Percentiles rank a stretch among this genome's conserved stretches.
These are phyloP conservation scores for Acidomyces sp. DNA, from an alignment of 495 filamentous ascomycete genomes.

Conservation along the genomic window DNA sequence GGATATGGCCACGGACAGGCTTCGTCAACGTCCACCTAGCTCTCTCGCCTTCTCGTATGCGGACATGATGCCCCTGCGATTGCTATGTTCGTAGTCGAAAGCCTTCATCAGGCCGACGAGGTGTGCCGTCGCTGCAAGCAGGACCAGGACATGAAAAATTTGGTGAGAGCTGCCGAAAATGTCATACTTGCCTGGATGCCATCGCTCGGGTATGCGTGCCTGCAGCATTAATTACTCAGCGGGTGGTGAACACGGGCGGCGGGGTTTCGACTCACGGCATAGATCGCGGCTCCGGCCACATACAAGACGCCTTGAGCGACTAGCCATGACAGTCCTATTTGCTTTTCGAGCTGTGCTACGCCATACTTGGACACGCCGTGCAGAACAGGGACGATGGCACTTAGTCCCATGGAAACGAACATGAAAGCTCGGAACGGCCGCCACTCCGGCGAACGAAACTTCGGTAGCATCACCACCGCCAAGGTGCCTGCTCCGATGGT, in stretches of 20 bases:
- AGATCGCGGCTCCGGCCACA: conserved; percentile 71
- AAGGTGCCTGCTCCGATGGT: conserved; percentile 62
- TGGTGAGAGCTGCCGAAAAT: conserved; percentile 70
- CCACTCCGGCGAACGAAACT: conserved; percentile 69
- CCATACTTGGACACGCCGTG: conserved; percentile 60
- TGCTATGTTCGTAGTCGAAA: conserved; percentile 30
- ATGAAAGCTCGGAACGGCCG: conserved; percentile 77
- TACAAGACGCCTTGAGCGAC: conserved; percentile 68
- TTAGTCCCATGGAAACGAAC: conserved; percentile 83
- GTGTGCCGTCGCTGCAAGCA: conserved; percentile 53
- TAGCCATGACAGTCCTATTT: conserved; percentile 78
- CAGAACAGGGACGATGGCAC: conserved; percentile 64
- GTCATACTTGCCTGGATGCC: conserved; percentile 52
- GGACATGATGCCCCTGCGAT: conserved; percentile 7
- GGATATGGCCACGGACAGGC: background rate
- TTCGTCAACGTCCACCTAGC: conserved; percentile 4
- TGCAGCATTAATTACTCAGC: conserved; percentile 7
- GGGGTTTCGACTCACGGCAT: conserved; percentile 44
- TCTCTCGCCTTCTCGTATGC: conserved; percentile 7
- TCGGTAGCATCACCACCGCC: conserved; percentile 58
- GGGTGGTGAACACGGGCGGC: background rate
- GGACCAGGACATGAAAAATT: conserved; percentile 62
- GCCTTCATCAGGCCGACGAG: conserved; percentile 44
- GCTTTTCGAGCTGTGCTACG: conserved; percentile 40
- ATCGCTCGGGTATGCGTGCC: conserved; percentile 45